A percentile compares a stretch with the other conserved stretches of the same genome.
phyloP scores from a whole-genome alignment of 176 grass and related monocot species.

The Elaeis guineensis region DNA sequence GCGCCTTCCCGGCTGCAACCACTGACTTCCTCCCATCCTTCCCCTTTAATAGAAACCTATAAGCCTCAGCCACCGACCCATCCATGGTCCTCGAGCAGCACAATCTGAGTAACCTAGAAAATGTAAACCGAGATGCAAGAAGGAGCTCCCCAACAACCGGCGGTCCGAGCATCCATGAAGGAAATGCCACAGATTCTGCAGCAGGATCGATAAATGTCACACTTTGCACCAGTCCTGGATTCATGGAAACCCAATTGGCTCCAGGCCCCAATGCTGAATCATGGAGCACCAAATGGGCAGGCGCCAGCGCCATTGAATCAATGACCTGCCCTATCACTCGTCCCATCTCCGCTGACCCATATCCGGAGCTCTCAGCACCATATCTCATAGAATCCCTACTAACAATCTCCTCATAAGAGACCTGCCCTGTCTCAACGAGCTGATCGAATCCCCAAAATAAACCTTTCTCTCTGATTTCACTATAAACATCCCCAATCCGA shows the following conservation, averaged over 20 bases:
- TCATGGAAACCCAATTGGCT: conserved; percentile 33
- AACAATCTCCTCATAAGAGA: conserved; percentile 41
- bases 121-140: conserved; percentile 41
- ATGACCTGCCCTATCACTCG: conserved; percentile 31
- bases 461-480: conserved; percentile 49
- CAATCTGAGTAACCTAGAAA: conserved; percentile 46
- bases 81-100: conserved; percentile 55
- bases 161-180: conserved; percentile 43
- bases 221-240: conserved; percentile 35
- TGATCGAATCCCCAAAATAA: conserved; percentile 83
- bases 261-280: conserved; percentile 49
- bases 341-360: conserved; percentile 32
- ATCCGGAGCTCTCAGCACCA: conserved; percentile 7
- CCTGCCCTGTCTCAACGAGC: conserved; percentile 58
- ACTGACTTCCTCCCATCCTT: conserved; percentile 35
- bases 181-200: conserved; percentile 45
- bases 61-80: conserved; percentile 25
- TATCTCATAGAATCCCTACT: neutral
- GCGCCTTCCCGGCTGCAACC: conserved; percentile 45
- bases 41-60: conserved; percentile 33
- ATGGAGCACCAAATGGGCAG: conserved; percentile 69
- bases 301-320: conserved; percentile 34
- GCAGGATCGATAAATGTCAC: conserved; percentile 58
- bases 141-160: conserved; percentile 44
- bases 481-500: conserved; percentile 19